Evolutionary conservation across 2,329 filamentous ascomycete genomes (phyloP).

Genomic region (Aspergillus neoniger): DNA sequence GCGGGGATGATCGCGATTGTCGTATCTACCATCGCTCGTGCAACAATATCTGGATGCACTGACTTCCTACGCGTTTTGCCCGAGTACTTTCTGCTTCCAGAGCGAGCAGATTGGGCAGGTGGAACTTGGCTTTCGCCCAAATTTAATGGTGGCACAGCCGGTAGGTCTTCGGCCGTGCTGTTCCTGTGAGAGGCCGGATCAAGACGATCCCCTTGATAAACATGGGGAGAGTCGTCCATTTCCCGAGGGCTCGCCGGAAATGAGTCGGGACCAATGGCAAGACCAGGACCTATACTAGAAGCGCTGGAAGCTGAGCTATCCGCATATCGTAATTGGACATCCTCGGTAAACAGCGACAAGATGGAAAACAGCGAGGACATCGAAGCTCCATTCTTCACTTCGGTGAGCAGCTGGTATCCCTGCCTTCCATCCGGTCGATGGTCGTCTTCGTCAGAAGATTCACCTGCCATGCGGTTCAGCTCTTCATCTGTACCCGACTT

Average conservation of each 20-base stretch:
- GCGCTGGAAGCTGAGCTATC: slow-evolving; percentile 52
- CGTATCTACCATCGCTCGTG: slow-evolving; percentile 92
- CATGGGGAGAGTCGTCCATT: slow-evolving; percentile 31
- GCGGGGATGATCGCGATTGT: slow-evolving; percentile 98
- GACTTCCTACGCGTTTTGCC: slow-evolving; percentile 59
- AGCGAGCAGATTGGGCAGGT: slow-evolving; percentile 31
- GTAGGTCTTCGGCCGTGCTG: slow-evolving; percentile 43
- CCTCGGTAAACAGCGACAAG: slow-evolving; percentile 93
- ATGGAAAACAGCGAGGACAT: slow-evolving; percentile 99
- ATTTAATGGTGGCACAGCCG: slow-evolving; percentile 73
- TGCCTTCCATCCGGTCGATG: slow-evolving; percentile 65
- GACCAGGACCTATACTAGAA: slow-evolving; percentile 35
- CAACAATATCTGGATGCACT: slow-evolving; percentile 93
- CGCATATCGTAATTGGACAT: slow-evolving; percentile 74
- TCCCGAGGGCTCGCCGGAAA: slow-evolving; percentile 41
- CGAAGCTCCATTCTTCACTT: slow-evolving; percentile 95
- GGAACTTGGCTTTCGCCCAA: slow-evolving; percentile 55
- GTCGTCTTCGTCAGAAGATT: slow-evolving; percentile 70
- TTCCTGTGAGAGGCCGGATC: slow-evolving; percentile 24
- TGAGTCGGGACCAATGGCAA: slow-evolving; percentile 40
- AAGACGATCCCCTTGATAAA: slow-evolving; percentile 21
- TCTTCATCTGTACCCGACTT: slow-evolving; percentile 43
- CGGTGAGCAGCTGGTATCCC: slow-evolving; percentile 90
- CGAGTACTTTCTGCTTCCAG: slow-evolving; percentile 23
- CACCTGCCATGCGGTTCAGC: slow-evolving; percentile 44